These are phyloP conservation scores for Sporothrix sp. DNA, from an alignment of 2,329 filamentous ascomycete genomes.

Conservation along the genomic window DNA sequence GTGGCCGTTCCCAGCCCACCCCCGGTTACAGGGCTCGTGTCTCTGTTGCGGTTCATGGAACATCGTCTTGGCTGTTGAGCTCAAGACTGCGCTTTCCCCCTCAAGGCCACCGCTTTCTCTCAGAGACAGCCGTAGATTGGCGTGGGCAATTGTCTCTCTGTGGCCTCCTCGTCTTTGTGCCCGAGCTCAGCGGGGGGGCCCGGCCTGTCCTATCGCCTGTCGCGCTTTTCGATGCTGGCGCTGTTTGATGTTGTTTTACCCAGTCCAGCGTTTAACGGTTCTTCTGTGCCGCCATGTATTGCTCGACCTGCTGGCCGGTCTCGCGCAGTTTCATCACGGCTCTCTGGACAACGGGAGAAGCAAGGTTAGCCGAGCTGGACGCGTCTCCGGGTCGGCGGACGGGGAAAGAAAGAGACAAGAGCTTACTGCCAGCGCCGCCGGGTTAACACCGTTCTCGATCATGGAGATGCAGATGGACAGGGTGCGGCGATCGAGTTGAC, in stretches of 20 bases:
- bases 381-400: neutral
- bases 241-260: neutral
- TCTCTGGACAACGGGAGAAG: conserved; percentile 31
- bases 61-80: no score
- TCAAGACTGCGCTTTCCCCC: no score
- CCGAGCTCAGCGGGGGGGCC: no score
- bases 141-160: neutral
- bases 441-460: conserved; percentile 95
- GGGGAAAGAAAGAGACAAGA: neutral
- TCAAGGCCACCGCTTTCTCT: no score
- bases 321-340: conserved; percentile 51
- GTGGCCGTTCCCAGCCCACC: no score
- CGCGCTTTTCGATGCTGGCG: neutral
- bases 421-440: conserved; percentile 86
- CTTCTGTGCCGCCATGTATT: conserved; percentile 25
- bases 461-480: conserved; percentile 92
- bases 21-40: no score
- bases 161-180: neutral
- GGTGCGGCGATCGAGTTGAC: conserved; percentile 79
- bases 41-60: no score
- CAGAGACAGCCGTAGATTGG: no score
- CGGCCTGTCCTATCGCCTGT: no score
- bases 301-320: conserved; percentile 42
- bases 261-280: neutral
- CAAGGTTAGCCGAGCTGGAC: neutral